Conservation (phyloP, 225 moss, liverwort and hornwort genomes). For the Thuidium tamariscinum region DNA sequence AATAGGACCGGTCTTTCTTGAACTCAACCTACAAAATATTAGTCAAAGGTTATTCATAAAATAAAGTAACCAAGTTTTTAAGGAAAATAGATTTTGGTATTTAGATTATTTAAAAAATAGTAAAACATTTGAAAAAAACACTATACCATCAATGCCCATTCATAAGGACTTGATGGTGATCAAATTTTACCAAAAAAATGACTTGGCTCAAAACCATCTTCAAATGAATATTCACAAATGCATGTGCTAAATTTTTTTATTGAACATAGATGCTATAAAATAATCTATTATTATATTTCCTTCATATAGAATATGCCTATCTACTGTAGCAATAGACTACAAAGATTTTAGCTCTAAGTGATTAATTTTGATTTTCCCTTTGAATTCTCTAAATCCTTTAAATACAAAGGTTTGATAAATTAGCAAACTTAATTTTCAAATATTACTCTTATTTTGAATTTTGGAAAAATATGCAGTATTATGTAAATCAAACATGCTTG, state of each 20-base stretch:
- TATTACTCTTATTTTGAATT: no score
- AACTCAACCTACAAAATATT: no score
- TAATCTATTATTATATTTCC: not conserved
- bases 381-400: rapidly evolving
- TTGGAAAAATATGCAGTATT: no score
- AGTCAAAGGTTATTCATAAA: not conserved
- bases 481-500: rapidly evolving
- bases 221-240: rapidly evolving
- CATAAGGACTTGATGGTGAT: not conserved
- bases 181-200: not conserved
- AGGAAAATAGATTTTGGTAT: not conserved
- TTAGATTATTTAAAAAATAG: not conserved
- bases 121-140: not conserved
- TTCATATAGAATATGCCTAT: rapidly evolving
- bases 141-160: no score
- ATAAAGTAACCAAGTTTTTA: not conserved
- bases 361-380: rapidly evolving
- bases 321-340: rapidly evolving
- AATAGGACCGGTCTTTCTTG: no score
- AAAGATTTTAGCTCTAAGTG: rapidly evolving
- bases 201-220: not conserved
- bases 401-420: not conserved
- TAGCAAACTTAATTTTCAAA: not conserved
- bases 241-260: rapidly evolving
- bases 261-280: not conserved